Conservation (phyloP, 75 land plant species). For the Pseudotsuga menziesii region DNA sequence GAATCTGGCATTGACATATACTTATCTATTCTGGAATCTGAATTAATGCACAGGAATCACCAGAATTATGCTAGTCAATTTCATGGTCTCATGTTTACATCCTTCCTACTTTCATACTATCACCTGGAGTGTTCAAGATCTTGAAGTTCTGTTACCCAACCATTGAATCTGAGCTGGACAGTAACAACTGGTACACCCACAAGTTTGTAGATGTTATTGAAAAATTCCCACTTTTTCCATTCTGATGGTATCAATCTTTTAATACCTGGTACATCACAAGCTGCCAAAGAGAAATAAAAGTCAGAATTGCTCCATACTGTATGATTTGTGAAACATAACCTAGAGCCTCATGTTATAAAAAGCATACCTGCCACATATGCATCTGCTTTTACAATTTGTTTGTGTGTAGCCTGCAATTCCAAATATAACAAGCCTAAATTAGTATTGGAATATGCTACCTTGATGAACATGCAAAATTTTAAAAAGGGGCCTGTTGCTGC, state of each 20-base stretch:
- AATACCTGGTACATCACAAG: constrained; percentile 99
- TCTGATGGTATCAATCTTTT: constrained; percentile 73
- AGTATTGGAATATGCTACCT: not conserved
- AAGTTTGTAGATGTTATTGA: constrained; percentile 85
- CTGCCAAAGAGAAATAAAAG: constrained; percentile 33
- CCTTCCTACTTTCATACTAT: not conserved
- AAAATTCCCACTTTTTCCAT: constrained; percentile 82
- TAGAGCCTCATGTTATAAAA: not conserved
- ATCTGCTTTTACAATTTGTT: constrained; percentile 84
- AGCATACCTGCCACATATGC: constrained; percentile 92
- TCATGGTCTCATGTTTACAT: not conserved
- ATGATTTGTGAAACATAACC: not conserved
- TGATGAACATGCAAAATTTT: no score
- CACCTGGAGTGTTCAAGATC: constrained; percentile 90
- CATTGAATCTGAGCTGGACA: constrained; percentile 95
- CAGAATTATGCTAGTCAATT: not conserved
- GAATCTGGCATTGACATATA: not conserved
- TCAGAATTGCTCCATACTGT: not conserved
- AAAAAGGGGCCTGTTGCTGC: no score
- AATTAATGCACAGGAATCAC: not conserved
- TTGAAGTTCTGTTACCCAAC: constrained; percentile 95
- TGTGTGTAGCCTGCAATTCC: constrained; percentile 67
- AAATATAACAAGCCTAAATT: constrained; percentile 8
- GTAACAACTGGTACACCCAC: constrained; percentile 99
- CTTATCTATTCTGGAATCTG: not conserved